Evolutionary conservation across 441 rosid genomes (phyloP), one percentile per base, ranked within the genome.

Genomic region (Kokia cookei): DNA sequence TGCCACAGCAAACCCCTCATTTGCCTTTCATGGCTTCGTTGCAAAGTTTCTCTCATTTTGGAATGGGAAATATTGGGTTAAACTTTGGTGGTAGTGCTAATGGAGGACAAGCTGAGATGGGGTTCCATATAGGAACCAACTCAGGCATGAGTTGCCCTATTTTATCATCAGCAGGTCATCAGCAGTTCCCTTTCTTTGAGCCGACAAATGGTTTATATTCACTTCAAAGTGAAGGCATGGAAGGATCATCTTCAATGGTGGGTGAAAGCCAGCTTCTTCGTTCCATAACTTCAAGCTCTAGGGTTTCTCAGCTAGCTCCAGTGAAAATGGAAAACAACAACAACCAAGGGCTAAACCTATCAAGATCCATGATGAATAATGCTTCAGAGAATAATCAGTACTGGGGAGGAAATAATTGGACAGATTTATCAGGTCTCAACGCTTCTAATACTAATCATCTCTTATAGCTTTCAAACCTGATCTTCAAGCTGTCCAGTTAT

Each of bases 281-380:
- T n/a, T 53, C 65, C 27, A 40, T 72, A 72, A 32, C 55, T 73
- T 54, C 75, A 17, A 74, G 50, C 50, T 50, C 88, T 76, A 78
- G 84, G 47, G 82, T 79, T 24, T 80, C 89, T 57, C 82, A 82
- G 68, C 29, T 79, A 19, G 79, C 82, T 75, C 78, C 86, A 10
- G 80, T 82, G 82, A 88, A 88, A 75, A 83, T 80, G 85, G 89
- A 88, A 81, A 83, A 80, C 24, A 79, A 61, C n/a, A 83, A 79
- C 15, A 78, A 65, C 15, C 84, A 51, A 78, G 80, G 79, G 57
- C 43, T 80, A 71, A 77, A 82, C 78, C 66, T 83, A 51, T 79
- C 87, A 1, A 77, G 86, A 80, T 81, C 76, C 40, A 57, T 80
- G 58, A 50, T 80, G 74, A 74, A 68, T 6, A 12, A 66, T 7